Conservation (phyloP, 2,329 filamentous ascomycete genomes). For the Phialophora tarda region DNA sequence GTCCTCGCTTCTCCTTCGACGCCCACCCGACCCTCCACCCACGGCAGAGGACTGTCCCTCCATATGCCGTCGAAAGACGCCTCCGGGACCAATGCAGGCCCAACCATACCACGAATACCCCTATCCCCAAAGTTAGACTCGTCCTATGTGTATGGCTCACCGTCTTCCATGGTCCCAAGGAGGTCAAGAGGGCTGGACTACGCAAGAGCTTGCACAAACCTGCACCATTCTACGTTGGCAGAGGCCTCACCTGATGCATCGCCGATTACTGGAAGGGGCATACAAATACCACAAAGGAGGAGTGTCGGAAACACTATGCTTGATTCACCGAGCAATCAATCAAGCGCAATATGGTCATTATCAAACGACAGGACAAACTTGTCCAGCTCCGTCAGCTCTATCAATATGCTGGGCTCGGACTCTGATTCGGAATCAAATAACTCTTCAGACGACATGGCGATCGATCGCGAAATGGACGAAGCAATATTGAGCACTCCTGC, state of each 20-base stretch:
- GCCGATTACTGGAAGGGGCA: slow-evolving; percentile 73
- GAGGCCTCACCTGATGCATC: slow-evolving; percentile 91
- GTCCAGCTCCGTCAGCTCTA: slow-evolving; percentile 81
- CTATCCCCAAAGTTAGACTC: slow-evolving; percentile 86
- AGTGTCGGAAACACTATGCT: slow-evolving; percentile 50
- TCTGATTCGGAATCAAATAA: slow-evolving; percentile 73
- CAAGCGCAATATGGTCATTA: slow-evolving; percentile 70
- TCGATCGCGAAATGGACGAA: slow-evolving; percentile 74
- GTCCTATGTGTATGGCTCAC: slow-evolving; percentile 82
- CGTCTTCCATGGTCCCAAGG: slow-evolving; percentile 84
- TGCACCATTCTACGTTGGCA: slow-evolving; percentile 93
- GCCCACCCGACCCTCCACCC: slow-evolving; percentile 70
- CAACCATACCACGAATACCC: slow-evolving; percentile 65
- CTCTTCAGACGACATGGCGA: slow-evolving; percentile 62
- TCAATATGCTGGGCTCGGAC: slow-evolving; percentile 79
- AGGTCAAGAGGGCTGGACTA: slow-evolving; percentile 92
- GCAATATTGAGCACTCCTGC: slow-evolving; percentile 84
- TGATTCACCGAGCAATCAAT: slow-evolving; percentile 68
- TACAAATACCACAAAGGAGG: slow-evolving; percentile 64
- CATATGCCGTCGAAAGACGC: slow-evolving; percentile 66
- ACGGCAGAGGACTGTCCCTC: slow-evolving; percentile 69
- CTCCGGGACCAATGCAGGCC: slow-evolving; percentile 48
- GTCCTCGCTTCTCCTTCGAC: slow-evolving; percentile 68
- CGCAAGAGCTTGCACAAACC: slow-evolving; percentile 86
- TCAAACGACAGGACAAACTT: slow-evolving; percentile 72